phyloP scores from a whole-genome alignment of 805 yeast genomes.

The Candida namnaoensis region DNA sequence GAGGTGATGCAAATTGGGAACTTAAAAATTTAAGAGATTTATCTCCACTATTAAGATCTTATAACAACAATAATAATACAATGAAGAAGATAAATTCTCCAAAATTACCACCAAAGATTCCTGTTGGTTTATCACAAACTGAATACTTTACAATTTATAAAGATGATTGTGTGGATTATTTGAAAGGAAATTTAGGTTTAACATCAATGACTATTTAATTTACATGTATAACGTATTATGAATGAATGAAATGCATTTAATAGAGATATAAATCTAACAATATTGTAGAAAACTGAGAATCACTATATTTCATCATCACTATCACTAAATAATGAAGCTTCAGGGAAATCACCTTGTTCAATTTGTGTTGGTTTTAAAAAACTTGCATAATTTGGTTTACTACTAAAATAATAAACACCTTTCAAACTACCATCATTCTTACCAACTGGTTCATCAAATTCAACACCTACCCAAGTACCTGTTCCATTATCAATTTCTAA shows the following conservation, averaged over 20 bases:
- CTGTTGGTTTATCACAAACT: slow-evolving; percentile 15
- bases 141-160: slow-evolving; percentile 13
- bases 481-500: slow-evolving; percentile 49
- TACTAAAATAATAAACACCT: slow-evolving; percentile 48
- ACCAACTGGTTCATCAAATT: slow-evolving; percentile 68
- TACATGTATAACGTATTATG: no score
- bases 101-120: slow-evolving; percentile 16
- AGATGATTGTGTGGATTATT: slow-evolving; percentile 7
- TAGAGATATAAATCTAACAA: no score
- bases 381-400: slow-evolving; percentile 56
- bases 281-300: not conserved
- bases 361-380: slow-evolving; percentile 66
- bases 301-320: slow-evolving; percentile 37
- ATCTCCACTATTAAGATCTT: slow-evolving; percentile 2
- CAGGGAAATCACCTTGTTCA: slow-evolving; percentile 62
- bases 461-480: slow-evolving; percentile 78
- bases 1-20: slow-evolving; percentile 18
- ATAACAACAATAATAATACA: no score
- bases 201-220: no score
- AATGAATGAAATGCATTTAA: no score
- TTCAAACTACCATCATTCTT: slow-evolving; percentile 73
- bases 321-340: slow-evolving; percentile 32
- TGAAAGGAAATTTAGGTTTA: slow-evolving; percentile 1
- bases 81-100: slow-evolving; percentile 3
- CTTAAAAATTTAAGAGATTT: slow-evolving; percentile 11